A percentile compares a stretch with the other conserved stretches of the same genome.
Conservation (phyloP, 148 eudicot genomes). For the Rhododendron kiyosumense region DNA sequence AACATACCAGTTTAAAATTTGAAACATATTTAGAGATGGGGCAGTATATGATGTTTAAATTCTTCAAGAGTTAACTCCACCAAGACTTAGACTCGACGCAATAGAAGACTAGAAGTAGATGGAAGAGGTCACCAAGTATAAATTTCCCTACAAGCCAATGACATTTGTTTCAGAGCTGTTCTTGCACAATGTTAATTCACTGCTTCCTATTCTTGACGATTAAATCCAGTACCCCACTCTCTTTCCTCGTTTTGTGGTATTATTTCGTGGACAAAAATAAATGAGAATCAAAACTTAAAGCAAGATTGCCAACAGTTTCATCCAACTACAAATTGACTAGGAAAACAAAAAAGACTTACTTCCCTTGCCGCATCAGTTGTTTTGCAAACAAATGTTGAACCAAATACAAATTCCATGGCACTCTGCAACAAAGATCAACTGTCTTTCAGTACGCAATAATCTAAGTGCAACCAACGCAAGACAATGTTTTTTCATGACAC, state of each 20-base stretch:
- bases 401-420: conserved; percentile 98
- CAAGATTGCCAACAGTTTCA: background rate
- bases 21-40: background rate
- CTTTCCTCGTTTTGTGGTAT: background rate
- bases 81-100: background rate
- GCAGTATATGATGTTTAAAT: background rate
- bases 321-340: background rate
- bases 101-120: background rate
- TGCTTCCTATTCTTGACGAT: background rate
- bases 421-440: conserved; percentile 45
- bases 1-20: background rate
- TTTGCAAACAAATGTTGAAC: conserved; percentile 95
- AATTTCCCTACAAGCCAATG: background rate
- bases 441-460: background rate
- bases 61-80: background rate
- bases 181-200: background rate
- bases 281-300: background rate
- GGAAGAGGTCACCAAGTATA: background rate
- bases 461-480: background rate
- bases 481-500: background rate
- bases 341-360: conserved; percentile 39
- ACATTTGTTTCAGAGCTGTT: background rate
- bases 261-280: background rate
- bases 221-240: background rate
- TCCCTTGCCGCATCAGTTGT: conserved; percentile 79